A percentile compares a stretch with the other conserved stretches of the same genome.
Conservation (phyloP, 1,139 yeast genomes). For the Nadsonia starkeyi-henricii region DNA sequence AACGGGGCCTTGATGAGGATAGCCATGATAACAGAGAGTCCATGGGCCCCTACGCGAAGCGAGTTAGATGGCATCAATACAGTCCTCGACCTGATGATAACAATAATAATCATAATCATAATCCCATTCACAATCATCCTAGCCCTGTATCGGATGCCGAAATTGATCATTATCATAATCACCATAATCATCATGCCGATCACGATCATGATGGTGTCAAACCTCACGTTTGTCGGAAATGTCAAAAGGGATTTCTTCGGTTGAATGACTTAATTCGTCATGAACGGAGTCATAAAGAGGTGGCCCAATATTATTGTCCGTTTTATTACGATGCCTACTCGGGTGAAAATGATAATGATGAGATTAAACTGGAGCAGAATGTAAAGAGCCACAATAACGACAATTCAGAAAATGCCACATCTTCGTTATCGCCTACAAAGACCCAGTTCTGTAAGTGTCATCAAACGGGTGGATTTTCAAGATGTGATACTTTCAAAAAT, state of each 20-base stretch:
- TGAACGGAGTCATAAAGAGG: slow-evolving; percentile 51
- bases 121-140: neutral
- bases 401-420: no score
- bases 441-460: slow-evolving; percentile 37
- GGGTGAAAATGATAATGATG: neutral
- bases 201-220: neutral
- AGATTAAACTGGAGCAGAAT: no score
- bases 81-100: no score
- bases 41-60: neutral
- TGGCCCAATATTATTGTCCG: slow-evolving; percentile 25
- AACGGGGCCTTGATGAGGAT: neutral
- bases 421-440: neutral
- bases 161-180: neutral
- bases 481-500: slow-evolving; percentile 91
- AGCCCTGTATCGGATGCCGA: no score
- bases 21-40: neutral
- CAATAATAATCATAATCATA: neutral
- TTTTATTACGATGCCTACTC: slow-evolving; percentile 9
- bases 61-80: neutral
- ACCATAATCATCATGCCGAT: neutral
- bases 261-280: slow-evolving; percentile 79
- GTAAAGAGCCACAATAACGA: no score
- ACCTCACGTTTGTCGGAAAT: slow-evolving; percentile 65
- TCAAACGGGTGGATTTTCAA: slow-evolving; percentile 83
- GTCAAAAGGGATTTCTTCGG: slow-evolving; percentile 76